Base-by-base conservation (phyloP, 257 asterid species). In the Forsythia viridissima region DNA sequence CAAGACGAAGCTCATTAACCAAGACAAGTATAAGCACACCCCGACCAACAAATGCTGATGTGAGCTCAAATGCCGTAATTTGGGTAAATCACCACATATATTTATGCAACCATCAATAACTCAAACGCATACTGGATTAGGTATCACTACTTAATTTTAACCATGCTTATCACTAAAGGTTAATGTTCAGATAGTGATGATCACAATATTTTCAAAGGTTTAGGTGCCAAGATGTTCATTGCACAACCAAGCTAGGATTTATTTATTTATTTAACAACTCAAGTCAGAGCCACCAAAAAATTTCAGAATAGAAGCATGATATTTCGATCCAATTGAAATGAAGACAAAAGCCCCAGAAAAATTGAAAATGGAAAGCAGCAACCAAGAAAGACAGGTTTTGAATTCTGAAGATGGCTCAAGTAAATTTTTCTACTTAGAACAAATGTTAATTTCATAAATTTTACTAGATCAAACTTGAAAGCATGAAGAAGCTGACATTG, bases 381-480 rank as follows among this genome's bases (percentile, higher is more conserved):
- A 30, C 34, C 34, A 30, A 30, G 81, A 71, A 76, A 76, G n/a
- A 3, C 6, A 67, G 63, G 72, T 75, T n/a, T 2, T 7, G 3
- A 52, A 66, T 65, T 21, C 73, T 65, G 79, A 81, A 11, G 43
- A 38, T 73, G 46, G 71, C 30, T 44, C 20, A n/a, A 63, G 71
- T 24, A 72, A 63, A 46, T 30, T 55, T 55, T 40, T 74, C 12
- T 30, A 21, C 46, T 16, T 67, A 42, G 43, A 36, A 63, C 12
- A 69, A 51, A 1, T 51, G 59, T 51, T 57, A 20, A n/a, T 57
- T 57, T 16, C 24, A 57, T 8, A 57, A 57, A 57, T 48, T 57
- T 57, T 20, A 57, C 24, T 6, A n/a, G 34, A 57, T 30, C 11
- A 20, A 20, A 7, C 24, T 57, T n/a, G 34, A 16, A 57, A 57